phyloP scores from a whole-genome alignment of 768 basidiomycete genomes.

The Amanita exitialis region DNA sequence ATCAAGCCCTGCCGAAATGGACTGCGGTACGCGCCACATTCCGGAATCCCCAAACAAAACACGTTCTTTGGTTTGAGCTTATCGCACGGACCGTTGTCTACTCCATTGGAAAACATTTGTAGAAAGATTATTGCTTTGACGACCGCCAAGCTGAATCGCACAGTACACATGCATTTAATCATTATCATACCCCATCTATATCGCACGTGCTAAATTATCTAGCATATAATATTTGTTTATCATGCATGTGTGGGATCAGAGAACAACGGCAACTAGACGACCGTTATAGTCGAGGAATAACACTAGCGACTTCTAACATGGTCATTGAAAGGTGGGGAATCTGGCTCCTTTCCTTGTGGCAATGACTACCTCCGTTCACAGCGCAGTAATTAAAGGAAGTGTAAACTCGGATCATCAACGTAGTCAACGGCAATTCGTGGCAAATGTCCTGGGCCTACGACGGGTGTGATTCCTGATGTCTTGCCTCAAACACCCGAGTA shows the following conservation, averaged over 20 bases:
- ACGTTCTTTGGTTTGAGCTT: not conserved
- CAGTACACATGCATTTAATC: not conserved
- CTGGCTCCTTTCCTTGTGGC: not conserved
- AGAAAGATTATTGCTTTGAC: not conserved
- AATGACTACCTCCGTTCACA: constrained; percentile 1
- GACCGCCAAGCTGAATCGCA: not conserved
- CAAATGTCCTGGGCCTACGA: not conserved
- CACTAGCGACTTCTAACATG: no score
- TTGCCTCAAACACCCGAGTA: not conserved
- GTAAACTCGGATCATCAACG: not conserved
- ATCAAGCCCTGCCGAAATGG: not conserved
- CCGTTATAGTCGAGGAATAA: no score
- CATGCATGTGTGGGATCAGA: not conserved
- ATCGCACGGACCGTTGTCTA: not conserved
- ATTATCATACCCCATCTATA: not conserved
- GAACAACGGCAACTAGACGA: no score
- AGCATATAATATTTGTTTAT: not conserved
- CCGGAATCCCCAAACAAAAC: not conserved
- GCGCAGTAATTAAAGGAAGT: not conserved
- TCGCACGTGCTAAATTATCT: not conserved
- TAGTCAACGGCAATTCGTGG: not conserved
- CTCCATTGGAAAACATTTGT: not conserved
- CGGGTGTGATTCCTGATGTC: not conserved
- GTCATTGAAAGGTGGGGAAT: not conserved
- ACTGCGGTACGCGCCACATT: not conserved